Conservation (phyloP, 2,329 filamentous ascomycete species). For the Ophiostoma novo-ulmi region DNA sequence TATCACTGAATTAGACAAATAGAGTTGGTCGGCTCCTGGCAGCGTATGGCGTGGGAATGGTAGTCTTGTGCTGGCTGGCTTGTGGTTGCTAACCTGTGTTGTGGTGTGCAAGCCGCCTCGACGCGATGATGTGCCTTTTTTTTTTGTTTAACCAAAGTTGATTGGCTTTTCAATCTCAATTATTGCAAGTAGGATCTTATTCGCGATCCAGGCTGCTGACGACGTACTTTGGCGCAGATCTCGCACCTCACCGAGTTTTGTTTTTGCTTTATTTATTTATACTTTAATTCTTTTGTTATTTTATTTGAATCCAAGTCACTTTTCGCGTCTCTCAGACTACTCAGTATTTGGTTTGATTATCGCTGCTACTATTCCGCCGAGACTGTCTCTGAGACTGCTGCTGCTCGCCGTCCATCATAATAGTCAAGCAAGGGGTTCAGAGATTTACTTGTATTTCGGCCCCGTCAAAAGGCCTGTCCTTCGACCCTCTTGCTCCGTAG, state of each 20-base stretch:
- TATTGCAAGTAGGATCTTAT: not conserved
- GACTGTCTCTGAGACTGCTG: not conserved
- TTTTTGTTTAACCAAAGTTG: not conserved
- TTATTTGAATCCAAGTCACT: not conserved
- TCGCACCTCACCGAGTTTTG: not conserved
- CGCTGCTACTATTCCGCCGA: not conserved
- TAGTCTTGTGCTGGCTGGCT: not conserved
- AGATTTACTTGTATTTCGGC: constrained; percentile 6
- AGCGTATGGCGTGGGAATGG: not conserved
- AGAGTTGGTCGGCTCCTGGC: not conserved
- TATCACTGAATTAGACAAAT: not conserved
- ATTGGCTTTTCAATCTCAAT: not conserved
- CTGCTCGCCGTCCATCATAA: constrained; percentile 5
- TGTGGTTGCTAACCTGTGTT: not conserved
- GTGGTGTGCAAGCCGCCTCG: not conserved
- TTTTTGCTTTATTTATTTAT: not conserved
- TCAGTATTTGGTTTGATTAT: not conserved
- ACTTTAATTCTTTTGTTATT: not conserved
- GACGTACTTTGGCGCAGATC: not conserved
- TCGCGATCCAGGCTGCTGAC: not conserved
- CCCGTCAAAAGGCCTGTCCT: constrained; percentile 8
- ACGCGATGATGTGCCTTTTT: not conserved
- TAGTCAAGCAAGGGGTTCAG: constrained; percentile 3
- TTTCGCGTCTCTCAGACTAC: not conserved
- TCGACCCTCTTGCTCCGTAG: constrained; percentile 8